Base-by-base conservation (phyloP, 768 basidiomycete genomes). In the Calocybe gangraenosa region DNA sequence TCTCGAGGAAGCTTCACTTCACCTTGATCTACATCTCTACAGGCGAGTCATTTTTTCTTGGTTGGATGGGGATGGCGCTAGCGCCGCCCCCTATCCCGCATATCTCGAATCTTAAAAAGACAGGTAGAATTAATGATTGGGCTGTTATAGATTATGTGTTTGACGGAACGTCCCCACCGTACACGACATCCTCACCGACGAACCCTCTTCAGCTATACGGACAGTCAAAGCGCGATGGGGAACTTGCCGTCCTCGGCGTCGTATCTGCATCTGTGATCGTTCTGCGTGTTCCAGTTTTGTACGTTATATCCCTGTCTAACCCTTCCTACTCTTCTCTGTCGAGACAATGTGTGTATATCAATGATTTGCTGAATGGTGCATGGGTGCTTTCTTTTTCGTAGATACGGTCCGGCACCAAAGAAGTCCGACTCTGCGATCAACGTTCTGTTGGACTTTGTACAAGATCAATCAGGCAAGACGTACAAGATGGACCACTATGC, bases 401-500 rank as follows among this genome's bases (percentile, higher is more conserved):
- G 92, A 52, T 97, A 96, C 59, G 95, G 95, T 0, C 84, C 88
- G 3, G 79, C 87, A 2, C 80, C 82, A 18, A 81, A 82, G 49
- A 93, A 94, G 57, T 76, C 84, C 3, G 95, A 98, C 57, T 82
- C 83, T 3, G 94, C 95, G 0, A 75, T 98, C 51, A 98, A 97
- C 60, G 73, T 91, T 43, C 74, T 99, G 5, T 63, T 93, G 21
- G 92, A 96, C 60, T 73, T 95, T 25, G 89, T 96, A 0, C 71
- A 80, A 49, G 90, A 94, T 58, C 88, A 87, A 54, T 87, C 85
- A 4, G 89, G 88, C 2, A 93, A 93, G 66, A 69, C 67, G 28
- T 93, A 93, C 70, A 91, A 83, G 63, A 97, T 97, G 95, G 95
- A 99, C 60, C 85, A 95, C 62, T 95, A 83, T 60, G 92, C 91